Base-by-base conservation (phyloP, 495 filamentous ascomycete species). In the Penicillium coprophilum region DNA sequence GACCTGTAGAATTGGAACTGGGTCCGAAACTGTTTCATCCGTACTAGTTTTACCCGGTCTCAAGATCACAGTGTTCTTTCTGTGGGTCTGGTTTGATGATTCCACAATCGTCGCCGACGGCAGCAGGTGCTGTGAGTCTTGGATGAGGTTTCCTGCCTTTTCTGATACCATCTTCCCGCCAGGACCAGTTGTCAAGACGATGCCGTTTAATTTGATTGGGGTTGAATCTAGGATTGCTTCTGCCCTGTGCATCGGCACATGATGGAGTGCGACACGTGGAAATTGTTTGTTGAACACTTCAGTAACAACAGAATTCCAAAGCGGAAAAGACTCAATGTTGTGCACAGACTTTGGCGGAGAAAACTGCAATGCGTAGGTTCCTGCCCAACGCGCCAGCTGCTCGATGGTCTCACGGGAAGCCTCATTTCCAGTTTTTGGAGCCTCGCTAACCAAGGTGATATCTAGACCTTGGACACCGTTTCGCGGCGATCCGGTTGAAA, bases 251-350 rank as follows among this genome's bases (percentile, higher is more conserved):
- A 34, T 32, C 15, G 32, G 32, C 19, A 49, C 46, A 34, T 20
- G 24, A 6, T 49, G 27, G 27, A 49, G 46, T 28, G 46, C 27
- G 32, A 49, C 46, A 19, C 21, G 17, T 20, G 46, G 46, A 49
- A 49, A 49, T 49, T 49, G 27, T n/a, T 27, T 32, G 17, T 20
- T 32, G 27, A 49, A 32, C 12, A 49, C 27, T 8, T 31, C 32
- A 17, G 46, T 49, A 27, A 49, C 28, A 27, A 49, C 15, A 6
- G 46, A 32, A 31, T 32, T 49, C 46, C 46, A 49, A 27, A 49
- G 46, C 19, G 27, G 46, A 7, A 32, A 49, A 20, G 46, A 31
- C 17, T 49, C 46, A 49, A 49, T 31, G 17, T n/a, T 34, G 19
- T 49, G 46, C 9, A 49, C 28, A 20, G 17, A 12, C 27, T 49